phyloP scores from a whole-genome alignment of 2,329 filamentous ascomycete genomes.

The Penicillium oxalicum region DNA sequence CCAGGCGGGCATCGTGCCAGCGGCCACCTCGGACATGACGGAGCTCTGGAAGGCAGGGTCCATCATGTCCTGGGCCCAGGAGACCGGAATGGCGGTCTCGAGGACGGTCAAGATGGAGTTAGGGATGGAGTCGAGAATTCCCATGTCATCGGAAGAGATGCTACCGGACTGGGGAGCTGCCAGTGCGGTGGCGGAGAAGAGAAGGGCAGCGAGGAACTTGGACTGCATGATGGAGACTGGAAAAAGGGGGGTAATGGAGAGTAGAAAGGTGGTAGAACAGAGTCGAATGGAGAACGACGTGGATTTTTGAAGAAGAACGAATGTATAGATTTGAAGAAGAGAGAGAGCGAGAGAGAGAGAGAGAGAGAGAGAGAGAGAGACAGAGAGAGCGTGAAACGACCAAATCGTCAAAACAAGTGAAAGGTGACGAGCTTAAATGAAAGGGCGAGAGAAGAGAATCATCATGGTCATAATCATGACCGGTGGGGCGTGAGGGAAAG shows the following conservation, averaged over 20 bases:
- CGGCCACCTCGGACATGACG: constrained; percentile 14
- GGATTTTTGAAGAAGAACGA: no score
- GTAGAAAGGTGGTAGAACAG: neutral
- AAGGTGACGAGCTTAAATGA: no score
- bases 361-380: no score
- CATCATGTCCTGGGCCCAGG: constrained; percentile 14
- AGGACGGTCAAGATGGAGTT: constrained; percentile 21
- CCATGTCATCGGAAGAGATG: neutral
- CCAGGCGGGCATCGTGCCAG: constrained; percentile 22
- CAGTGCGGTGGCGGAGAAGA: constrained; percentile 20
- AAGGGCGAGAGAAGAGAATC: no score
- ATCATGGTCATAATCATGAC: no score
- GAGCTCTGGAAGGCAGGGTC: constrained; percentile 11
- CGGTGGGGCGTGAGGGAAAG: no score
- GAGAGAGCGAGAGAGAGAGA: no score
- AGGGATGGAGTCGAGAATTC: constrained; percentile 7
- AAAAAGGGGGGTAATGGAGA: neutral
- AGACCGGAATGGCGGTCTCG: constrained; percentile 22
- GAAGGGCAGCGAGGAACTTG: constrained; percentile 18
- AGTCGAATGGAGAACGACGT: neutral
- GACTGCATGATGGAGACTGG: constrained; percentile 19
- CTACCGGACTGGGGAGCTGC: constrained; percentile 12
- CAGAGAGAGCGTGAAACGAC: no score
- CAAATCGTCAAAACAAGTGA: no score
- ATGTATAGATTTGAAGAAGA: no score